Base-by-base conservation (phyloP, 2,329 filamentous ascomycete genomes). In the Paraphaeosphaeria sporulosa region DNA sequence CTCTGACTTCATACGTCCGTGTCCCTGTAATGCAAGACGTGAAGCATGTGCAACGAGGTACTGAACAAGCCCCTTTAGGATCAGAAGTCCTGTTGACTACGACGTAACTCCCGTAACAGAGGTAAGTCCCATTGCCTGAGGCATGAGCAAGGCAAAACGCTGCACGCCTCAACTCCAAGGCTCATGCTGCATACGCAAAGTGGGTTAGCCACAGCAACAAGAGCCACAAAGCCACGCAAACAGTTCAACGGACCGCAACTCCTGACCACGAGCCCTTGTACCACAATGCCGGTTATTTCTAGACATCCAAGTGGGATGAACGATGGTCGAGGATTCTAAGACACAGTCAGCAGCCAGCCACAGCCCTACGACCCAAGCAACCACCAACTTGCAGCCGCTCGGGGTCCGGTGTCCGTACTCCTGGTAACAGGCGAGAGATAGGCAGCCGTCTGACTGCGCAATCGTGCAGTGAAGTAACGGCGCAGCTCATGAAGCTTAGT, bases 271-370 rank as follows among this genome's bases (percentile, higher is more conserved):
- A 44, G n/a, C 19, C 27, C 36, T 55, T 55, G 52, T 55, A 43
- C 52, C 13, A 55, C 52, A 38, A 46, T 23, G 23, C 30, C n/a
- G 27, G 36, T 55, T 46, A 55, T 55, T 46, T 27, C 38, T 55
- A 55, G 52, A 38, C 19, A 7, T 21, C n/a, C 27, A 25, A 25
- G 40, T 36, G 52, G 52, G 52, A 55, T 55, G 42, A 55, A 46
- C 42, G 52, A 46, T 30, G 30, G 38, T 25, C 10, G 42, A n/a
- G 52, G 42, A 55, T 46, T 36, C 27, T 15, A 25, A 46, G 38
- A 34, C 54, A 56, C 47, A 57, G 47, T 49, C 48, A 58, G 48
- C 50, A 53, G n/a, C 55, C 46, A 58, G 50, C 50, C 50, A 58
- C 44, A 32, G 32, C 48, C 49, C 50, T 58, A 58, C 40, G 36